Conservation (phyloP, 768 basidiomycete species). For the Lactarius quietus region DNA sequence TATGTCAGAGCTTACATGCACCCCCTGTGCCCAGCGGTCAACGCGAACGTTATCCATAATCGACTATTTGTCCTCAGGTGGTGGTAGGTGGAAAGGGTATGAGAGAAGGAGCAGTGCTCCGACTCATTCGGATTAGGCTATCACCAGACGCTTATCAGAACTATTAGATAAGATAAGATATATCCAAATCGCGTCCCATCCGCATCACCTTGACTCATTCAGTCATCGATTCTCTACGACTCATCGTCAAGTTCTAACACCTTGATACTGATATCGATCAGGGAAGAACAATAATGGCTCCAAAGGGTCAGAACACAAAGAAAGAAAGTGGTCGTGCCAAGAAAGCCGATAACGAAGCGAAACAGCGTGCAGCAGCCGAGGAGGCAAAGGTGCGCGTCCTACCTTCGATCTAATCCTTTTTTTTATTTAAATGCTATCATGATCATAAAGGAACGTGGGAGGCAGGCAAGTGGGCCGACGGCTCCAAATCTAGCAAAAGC, state of each 20-base stretch:
- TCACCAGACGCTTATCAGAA: neutral
- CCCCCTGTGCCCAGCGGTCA: slow-evolving; percentile 23
- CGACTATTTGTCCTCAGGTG: no score
- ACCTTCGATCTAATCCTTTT: neutral
- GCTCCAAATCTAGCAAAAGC: slow-evolving; percentile 60
- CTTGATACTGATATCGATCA: neutral
- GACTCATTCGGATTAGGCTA: neutral
- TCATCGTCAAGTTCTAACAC: neutral
- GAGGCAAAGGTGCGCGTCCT: slow-evolving; percentile 52
- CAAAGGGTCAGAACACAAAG: slow-evolving; percentile 87
- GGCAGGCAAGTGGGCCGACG: slow-evolving; percentile 62
- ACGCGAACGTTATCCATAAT: slow-evolving; percentile 25
- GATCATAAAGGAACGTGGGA: slow-evolving; percentile 60
- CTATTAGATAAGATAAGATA: slow-evolving; percentile 24
- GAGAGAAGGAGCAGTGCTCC: no score
- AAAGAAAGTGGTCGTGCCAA: slow-evolving; percentile 88
- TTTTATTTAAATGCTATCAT: neutral
- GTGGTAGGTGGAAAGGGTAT: neutral
- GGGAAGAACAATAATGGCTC: slow-evolving; percentile 54
- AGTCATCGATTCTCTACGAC: neutral
- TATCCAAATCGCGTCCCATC: neutral
- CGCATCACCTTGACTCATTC: neutral
- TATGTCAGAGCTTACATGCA: slow-evolving; percentile 15
- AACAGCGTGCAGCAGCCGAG: slow-evolving; percentile 62
- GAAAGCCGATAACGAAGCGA: slow-evolving; percentile 87